phyloP scores from a whole-genome alignment of 75 land plant genomes.

The Cupressus sempervirens region DNA sequence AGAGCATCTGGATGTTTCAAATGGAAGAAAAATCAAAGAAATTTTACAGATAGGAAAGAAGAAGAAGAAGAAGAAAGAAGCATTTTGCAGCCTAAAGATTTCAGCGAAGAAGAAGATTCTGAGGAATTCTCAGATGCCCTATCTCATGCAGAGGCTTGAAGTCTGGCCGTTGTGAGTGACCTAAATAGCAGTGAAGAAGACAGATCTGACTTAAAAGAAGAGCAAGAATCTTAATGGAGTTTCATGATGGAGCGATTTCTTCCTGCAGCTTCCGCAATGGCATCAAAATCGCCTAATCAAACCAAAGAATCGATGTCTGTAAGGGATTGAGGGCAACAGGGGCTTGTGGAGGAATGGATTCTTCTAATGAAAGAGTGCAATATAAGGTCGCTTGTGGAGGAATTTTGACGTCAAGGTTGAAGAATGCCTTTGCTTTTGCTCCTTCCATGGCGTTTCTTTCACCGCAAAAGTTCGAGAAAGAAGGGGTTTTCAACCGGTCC shows the following conservation, averaged over 20 bases:
- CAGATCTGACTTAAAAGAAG: neutral
- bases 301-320: too few relatives aligned
- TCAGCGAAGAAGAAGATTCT: neutral
- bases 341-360: too few relatives aligned
- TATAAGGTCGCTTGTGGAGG: neutral
- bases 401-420: neutral
- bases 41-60: neutral
- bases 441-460: neutral
- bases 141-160: constrained; percentile 5
- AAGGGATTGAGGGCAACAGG: too few relatives aligned
- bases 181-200: neutral
- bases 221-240: neutral
- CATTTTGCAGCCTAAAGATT: neutral
- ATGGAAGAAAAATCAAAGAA: neutral
- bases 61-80: neutral
- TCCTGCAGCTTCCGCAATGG: constrained; percentile 8
- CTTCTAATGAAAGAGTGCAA: neutral
- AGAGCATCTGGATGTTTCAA: neutral
- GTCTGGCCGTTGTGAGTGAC: neutral
- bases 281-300: neutral
- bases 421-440: neutral
- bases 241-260: constrained; percentile 7
- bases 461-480: neutral
- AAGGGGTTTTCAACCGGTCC: neutral
- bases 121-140: constrained; percentile 2